Conservation (phyloP, 768 basidiomycete genomes). For the Myochromella boudieri region DNA sequence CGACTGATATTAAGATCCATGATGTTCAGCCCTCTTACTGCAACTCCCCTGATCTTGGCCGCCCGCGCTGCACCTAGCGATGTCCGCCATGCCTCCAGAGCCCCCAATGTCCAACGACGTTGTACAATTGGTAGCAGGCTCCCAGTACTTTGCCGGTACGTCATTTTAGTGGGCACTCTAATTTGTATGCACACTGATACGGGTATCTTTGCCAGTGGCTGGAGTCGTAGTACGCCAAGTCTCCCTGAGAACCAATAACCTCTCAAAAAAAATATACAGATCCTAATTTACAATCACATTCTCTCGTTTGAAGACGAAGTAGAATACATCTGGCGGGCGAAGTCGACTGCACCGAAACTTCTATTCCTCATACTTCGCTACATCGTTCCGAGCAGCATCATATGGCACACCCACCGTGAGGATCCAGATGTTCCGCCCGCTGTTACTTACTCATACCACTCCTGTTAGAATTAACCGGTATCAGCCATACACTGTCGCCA, state of each 20-base stretch:
- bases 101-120: no score
- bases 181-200: not conserved
- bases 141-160: slow-evolving; percentile 8
- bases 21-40: no score
- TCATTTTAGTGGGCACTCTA: not conserved
- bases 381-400: slow-evolving; percentile 28
- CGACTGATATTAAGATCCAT: no score
- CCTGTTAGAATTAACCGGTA: slow-evolving; percentile 4
- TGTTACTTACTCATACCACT: not conserved
- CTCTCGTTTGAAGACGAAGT: slow-evolving; percentile 41
- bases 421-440: not conserved
- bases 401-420: slow-evolving; percentile 12
- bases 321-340: slow-evolving; percentile 38
- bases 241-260: not conserved
- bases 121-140: no score
- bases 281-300: slow-evolving; percentile 41
- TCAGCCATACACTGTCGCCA: not conserved
- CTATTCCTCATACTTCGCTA: slow-evolving; percentile 42
- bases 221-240: slow-evolving; percentile 9
- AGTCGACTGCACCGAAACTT: slow-evolving; percentile 33
- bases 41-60: no score
- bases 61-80: no score
- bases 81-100: no score
- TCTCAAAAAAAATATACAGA: slow-evolving; percentile 16
- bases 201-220: slow-evolving; percentile 7